A percentile compares a stretch with the other conserved stretches of the same genome.
Conservation (phyloP, 164 flowering plant genomes). For the Houttuynia cordata region DNA sequence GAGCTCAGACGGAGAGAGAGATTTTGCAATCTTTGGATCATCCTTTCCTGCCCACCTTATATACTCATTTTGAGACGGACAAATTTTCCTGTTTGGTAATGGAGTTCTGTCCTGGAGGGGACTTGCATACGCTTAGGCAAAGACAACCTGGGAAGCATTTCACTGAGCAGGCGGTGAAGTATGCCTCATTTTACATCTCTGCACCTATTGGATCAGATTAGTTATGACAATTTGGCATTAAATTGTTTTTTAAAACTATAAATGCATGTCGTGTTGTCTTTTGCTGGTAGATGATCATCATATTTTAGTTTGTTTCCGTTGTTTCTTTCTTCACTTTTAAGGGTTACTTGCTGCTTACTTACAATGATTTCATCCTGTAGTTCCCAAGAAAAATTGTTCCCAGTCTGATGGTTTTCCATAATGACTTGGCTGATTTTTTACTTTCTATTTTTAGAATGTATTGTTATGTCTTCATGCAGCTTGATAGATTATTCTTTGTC, state of each 20-base stretch:
- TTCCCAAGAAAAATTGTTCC: too few relatives aligned
- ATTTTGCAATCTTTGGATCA: constrained; percentile 72
- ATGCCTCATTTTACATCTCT: constrained; percentile 8
- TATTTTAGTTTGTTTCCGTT: too few relatives aligned
- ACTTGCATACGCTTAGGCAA: constrained; percentile 80
- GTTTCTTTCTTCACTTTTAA: too few relatives aligned
- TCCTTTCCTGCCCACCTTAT: constrained; percentile 78
- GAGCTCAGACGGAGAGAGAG: constrained; percentile 87
- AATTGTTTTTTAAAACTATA: too few relatives aligned
- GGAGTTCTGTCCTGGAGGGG: constrained; percentile 92
- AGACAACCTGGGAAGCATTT: constrained; percentile 78
- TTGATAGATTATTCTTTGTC: too few relatives aligned
- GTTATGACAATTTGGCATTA: not conserved
- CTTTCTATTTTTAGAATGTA: too few relatives aligned
- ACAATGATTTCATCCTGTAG: too few relatives aligned
- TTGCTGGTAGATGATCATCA: too few relatives aligned
- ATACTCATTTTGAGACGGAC: constrained; percentile 79
- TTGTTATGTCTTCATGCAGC: too few relatives aligned
- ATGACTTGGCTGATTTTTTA: too few relatives aligned
- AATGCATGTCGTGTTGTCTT: not conserved
- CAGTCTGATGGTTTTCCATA: too few relatives aligned
- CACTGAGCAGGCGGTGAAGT: constrained; percentile 88
- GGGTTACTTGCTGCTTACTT: too few relatives aligned
- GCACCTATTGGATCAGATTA: not conserved
- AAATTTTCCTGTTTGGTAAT: constrained; percentile 84